Percentiles rank a stretch among this genome's conserved stretches.
phyloP scores from a whole-genome alignment of 1,139 yeast genomes.

The Candida sanyaensis region DNA sequence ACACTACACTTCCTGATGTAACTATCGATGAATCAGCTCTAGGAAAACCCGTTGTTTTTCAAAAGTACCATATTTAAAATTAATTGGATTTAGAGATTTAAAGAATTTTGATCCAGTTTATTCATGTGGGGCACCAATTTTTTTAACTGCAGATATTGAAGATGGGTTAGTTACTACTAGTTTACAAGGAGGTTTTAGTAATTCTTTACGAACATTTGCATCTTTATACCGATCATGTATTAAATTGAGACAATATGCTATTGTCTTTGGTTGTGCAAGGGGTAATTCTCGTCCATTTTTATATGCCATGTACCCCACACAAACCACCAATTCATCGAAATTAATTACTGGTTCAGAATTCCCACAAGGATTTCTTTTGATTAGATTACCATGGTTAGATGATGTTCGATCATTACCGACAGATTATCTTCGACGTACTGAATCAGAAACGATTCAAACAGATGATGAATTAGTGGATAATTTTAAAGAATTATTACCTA shows the following conservation, averaged over 20 bases:
- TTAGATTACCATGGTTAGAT: conserved; percentile 64
- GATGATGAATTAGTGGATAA: conserved; percentile 17
- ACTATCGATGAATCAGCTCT: conserved; percentile 19
- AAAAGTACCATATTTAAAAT: conserved; percentile 43
- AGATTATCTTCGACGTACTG: conserved; percentile 17
- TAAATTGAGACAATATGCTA: conserved; percentile 55
- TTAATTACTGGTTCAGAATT: conserved; percentile 19
- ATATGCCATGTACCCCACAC: conserved; percentile 63
- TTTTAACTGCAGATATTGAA: conserved; percentile 50
- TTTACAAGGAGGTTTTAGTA: conserved; percentile 43
- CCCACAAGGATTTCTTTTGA: conserved; percentile 65
- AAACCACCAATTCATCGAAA: conserved; percentile 21
- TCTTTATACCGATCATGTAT: conserved; percentile 65
- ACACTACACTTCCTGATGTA: conserved; percentile 25
- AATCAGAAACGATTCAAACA: conserved; percentile 12
- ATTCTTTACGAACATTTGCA: conserved; percentile 69
- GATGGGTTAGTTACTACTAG: conserved; percentile 30
- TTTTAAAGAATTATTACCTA: conserved; percentile 19
- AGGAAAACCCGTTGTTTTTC: conserved; percentile 21
- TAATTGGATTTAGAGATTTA: conserved; percentile 66
- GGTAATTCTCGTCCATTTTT: conserved; percentile 57
- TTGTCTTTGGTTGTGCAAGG: conserved; percentile 72
- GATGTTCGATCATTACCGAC: conserved; percentile 56
- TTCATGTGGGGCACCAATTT: conserved; percentile 55
- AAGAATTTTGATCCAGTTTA: conserved; percentile 49